Percentiles rank a stretch among this genome's conserved stretches.
phyloP scores from a whole-genome alignment of 345 rosid genomes.

The Eucalyptus sp. region DNA sequence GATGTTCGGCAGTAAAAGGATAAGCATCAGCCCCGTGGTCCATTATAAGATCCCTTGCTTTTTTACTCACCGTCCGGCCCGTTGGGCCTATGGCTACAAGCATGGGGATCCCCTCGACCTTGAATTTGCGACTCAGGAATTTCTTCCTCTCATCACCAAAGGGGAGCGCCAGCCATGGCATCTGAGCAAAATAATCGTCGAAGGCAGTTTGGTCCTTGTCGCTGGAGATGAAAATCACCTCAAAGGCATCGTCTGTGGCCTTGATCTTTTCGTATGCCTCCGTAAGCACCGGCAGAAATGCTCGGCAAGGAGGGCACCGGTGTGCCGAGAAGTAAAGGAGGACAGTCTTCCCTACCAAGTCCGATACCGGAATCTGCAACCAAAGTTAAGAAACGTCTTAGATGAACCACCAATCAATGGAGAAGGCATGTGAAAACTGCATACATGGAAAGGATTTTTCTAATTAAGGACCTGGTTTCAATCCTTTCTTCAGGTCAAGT shows the following conservation, averaged over 20 bases:
- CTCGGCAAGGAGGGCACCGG: slow-evolving; percentile 30
- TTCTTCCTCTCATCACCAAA: slow-evolving; percentile 20
- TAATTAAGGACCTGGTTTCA: background rate
- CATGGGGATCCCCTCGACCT: slow-evolving; percentile 18
- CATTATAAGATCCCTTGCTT: slow-evolving; percentile 8
- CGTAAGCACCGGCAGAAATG: slow-evolving; percentile 20
- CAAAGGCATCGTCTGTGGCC: slow-evolving; percentile 13
- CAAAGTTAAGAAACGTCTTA: background rate
- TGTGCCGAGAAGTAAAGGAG: slow-evolving; percentile 39
- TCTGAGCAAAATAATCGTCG: slow-evolving; percentile 7
- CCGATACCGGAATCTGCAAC: slow-evolving; percentile 20
- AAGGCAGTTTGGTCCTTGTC: slow-evolving; percentile 28
- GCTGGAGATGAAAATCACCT: slow-evolving; percentile 29
- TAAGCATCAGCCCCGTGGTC: slow-evolving; percentile 20
- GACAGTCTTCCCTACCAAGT: slow-evolving; percentile 23
- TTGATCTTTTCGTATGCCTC: slow-evolving; percentile 23
- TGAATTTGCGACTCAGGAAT: slow-evolving; percentile 14
- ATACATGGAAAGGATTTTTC: background rate
- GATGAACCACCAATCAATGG: background rate
- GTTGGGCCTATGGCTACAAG: slow-evolving; percentile 24
- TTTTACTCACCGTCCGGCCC: slow-evolving; percentile 15
- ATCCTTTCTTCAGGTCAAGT: background rate
- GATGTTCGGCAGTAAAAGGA: slow-evolving; percentile 18
- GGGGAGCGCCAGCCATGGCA: slow-evolving; percentile 42
- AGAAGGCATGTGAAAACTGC: background rate